phyloP scores from a whole-genome alignment of 257 asterid species.

The Salvia rosmarinus region DNA sequence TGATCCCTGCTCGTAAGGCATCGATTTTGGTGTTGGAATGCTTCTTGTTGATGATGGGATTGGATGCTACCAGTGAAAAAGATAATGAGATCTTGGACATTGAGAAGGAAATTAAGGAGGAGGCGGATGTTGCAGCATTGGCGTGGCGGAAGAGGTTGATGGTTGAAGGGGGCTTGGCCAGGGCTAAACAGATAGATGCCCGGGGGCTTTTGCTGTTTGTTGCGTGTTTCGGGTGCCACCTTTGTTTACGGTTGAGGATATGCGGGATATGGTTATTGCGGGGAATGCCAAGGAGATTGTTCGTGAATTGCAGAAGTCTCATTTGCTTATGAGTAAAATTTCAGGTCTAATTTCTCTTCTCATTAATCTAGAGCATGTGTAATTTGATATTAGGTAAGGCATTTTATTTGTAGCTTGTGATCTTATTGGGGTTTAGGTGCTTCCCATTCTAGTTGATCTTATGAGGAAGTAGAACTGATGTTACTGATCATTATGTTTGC shows the following conservation, averaged over 20 bases:
- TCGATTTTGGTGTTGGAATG: constrained; percentile 75
- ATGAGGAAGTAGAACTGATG: background rate
- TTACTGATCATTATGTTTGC: no score
- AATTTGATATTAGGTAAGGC: constrained; percentile 2
- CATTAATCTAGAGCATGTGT: constrained; percentile 12
- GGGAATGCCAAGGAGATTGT: constrained; percentile 65
- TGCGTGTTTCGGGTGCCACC: constrained; percentile 72
- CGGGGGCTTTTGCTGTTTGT: constrained; percentile 77
- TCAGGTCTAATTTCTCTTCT: constrained; percentile 54
- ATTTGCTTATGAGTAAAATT: constrained; percentile 54
- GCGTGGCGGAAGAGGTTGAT: constrained; percentile 78
- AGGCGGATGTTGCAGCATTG: constrained; percentile 60
- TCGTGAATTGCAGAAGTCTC: constrained; percentile 56
- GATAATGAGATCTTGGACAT: constrained; percentile 34
- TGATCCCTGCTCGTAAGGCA: constrained; percentile 68
- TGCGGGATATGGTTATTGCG: constrained; percentile 60
- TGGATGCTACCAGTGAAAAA: constrained; percentile 29
- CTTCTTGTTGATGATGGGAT: constrained; percentile 60
- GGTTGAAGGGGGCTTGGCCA: constrained; percentile 68
- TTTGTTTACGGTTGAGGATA: constrained; percentile 55
- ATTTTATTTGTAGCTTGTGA: background rate
- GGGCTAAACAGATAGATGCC: constrained; percentile 66
- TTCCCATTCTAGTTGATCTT: background rate
- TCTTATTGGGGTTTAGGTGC: no score
- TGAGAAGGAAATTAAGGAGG: constrained; percentile 54